Evolutionary conservation across 2,329 filamentous ascomycete species (phyloP).

Genomic region (Ascochyta viciae-villosae): DNA sequence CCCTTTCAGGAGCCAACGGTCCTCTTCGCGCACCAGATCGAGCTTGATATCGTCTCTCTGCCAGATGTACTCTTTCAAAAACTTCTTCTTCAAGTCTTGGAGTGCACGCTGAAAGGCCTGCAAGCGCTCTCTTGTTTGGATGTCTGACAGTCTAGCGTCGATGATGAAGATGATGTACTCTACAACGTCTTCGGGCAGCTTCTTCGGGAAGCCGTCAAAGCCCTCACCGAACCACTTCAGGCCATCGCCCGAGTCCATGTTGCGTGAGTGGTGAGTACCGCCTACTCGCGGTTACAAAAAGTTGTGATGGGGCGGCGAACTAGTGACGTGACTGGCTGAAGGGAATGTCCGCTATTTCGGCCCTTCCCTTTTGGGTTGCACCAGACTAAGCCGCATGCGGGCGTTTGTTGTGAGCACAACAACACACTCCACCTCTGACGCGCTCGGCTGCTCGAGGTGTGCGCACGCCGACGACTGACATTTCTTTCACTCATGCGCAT

Average conservation of each 20-base stretch:
- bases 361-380: slow-evolving; percentile 22
- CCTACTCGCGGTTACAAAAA: slow-evolving; percentile 40
- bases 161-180: slow-evolving; percentile 83
- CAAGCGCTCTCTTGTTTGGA: slow-evolving; percentile 69
- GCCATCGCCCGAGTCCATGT: slow-evolving; percentile 53
- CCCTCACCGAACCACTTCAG: slow-evolving; percentile 71
- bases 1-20: slow-evolving; percentile 70
- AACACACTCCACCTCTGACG: slow-evolving; percentile 30
- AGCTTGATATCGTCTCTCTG: slow-evolving; percentile 84
- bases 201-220: slow-evolving; percentile 70
- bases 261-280: slow-evolving; percentile 6
- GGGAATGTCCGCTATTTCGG: slow-evolving; percentile 16
- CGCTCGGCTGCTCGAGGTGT: slow-evolving; percentile 20
- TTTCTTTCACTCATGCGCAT: slow-evolving; percentile 41
- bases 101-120: slow-evolving; percentile 75
- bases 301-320: slow-evolving; percentile 22
- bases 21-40: slow-evolving; percentile 66
- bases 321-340: slow-evolving; percentile 29
- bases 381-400: slow-evolving; percentile 11
- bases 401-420: slow-evolving; percentile 7
- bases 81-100: slow-evolving; percentile 64
- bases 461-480: slow-evolving; percentile 19
- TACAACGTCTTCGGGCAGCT: slow-evolving; percentile 81
- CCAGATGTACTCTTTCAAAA: slow-evolving; percentile 92
- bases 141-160: slow-evolving; percentile 61